Percentiles rank a stretch among this genome's conserved stretches.
These are phyloP conservation scores for Fusarium sp. DNA, from an alignment of 2,329 filamentous ascomycete species.

Conservation along the genomic window DNA sequence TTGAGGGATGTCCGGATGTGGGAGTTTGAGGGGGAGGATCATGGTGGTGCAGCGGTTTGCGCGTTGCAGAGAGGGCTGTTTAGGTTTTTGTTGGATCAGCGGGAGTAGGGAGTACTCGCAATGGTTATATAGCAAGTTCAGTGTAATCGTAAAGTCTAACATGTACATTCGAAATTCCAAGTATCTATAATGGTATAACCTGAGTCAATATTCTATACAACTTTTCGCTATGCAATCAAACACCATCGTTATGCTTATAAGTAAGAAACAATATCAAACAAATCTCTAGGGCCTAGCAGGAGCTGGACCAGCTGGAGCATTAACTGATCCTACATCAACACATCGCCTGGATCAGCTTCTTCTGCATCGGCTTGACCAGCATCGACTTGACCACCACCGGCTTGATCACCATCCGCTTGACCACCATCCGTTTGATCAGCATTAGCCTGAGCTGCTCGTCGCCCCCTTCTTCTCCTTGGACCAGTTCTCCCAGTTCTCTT, in stretches of 20 bases:
- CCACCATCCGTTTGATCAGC: neutral
- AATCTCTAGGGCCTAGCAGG: neutral
- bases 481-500: neutral
- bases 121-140: neutral
- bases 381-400: too few species aligned
- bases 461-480: neutral
- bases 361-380: neutral
- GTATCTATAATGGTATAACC: neutral
- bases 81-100: conserved; percentile 35
- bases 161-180: neutral
- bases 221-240: neutral
- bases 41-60: conserved; percentile 38
- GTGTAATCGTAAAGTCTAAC: neutral
- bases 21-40: conserved; percentile 46
- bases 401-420: neutral
- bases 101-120: neutral
- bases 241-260: neutral
- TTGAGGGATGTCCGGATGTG: conserved; percentile 37
- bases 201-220: neutral
- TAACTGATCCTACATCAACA: neutral
- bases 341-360: neutral
- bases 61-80: conserved; percentile 37
- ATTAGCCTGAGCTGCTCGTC: neutral
- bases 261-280: neutral
- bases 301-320: too few species aligned